A percentile compares a stretch with the other conserved stretches of the same genome.
Conservation (phyloP, 2,329 filamentous ascomycete genomes). For the Trichophyton simii region DNA sequence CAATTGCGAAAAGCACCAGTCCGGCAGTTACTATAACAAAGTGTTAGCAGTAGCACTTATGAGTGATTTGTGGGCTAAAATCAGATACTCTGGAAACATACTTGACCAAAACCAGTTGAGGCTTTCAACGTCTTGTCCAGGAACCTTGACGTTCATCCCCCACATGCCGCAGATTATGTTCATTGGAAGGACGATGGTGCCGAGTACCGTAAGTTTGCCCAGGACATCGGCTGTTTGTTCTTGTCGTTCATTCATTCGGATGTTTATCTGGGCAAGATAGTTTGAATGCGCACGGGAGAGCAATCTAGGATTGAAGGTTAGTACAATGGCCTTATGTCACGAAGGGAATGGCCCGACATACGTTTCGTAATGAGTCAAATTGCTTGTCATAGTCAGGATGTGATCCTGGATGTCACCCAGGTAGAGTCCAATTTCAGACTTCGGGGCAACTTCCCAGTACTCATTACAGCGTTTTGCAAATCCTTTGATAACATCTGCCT, state of each 20-base stretch:
- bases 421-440: constrained; percentile 94
- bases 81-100: constrained; percentile 30
- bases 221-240: constrained; percentile 92
- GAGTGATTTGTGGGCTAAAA: constrained; percentile 1
- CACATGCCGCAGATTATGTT: constrained; percentile 97
- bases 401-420: constrained; percentile 98
- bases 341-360: constrained; percentile 35
- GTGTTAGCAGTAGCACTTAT: constrained; percentile 16
- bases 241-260: constrained; percentile 94
- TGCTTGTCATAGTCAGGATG: constrained; percentile 97
- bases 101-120: constrained; percentile 60
- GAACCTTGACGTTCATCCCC: constrained; percentile 98
- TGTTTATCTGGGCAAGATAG: constrained; percentile 98
- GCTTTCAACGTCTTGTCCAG: constrained; percentile 74
- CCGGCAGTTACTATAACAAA: constrained; percentile 50
- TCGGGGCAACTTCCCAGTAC: constrained; percentile 89
- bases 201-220: constrained; percentile 85
- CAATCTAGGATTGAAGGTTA: constrained; percentile 44
- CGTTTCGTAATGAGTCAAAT: constrained; percentile 93
- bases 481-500: constrained; percentile 97
- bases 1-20: constrained; percentile 63
- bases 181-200: constrained; percentile 95
- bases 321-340: constrained; percentile 8
- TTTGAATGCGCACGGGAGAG: constrained; percentile 85
- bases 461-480: constrained; percentile 98